Evolutionary conservation across 306 rosid genomes (phyloP).

Genomic region (Castanea sativa): DNA sequence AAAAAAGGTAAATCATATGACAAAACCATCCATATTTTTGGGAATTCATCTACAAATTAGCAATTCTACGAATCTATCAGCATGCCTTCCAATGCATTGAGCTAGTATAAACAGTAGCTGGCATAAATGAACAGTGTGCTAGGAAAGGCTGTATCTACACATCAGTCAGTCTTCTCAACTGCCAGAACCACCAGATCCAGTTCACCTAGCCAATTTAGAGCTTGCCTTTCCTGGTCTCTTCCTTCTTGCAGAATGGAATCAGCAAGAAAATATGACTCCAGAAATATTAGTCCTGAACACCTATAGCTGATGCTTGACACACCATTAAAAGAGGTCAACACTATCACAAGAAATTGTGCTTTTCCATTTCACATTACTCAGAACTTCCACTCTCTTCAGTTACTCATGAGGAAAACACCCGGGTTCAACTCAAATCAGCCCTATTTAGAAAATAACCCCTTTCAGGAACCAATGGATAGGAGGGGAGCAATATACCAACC

Average conservation of each 20-base stretch:
- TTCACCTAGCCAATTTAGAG: not conserved
- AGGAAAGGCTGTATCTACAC: not conserved
- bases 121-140: not conserved
- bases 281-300: not conserved
- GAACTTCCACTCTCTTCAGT: not conserved
- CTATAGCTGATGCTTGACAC: not conserved
- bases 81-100: not conserved
- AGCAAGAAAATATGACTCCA: not conserved
- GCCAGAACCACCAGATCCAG: not conserved
- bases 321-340: not conserved
- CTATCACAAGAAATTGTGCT: not conserved
- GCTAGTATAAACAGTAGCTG: not conserved
- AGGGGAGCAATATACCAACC: constrained; percentile 18
- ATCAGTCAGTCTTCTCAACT: not conserved
- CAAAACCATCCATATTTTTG: not conserved
- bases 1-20: not conserved
- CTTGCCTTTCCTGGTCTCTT: not conserved
- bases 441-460: not conserved
- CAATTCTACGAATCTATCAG: not conserved
- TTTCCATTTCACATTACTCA: not conserved
- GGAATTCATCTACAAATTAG: not conserved
- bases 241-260: not conserved
- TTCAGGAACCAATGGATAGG: not conserved
- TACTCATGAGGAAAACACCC: not conserved
- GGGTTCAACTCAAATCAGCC: not conserved